phyloP scores from a whole-genome alignment of 768 basidiomycete species.

The Leucocoprinus leucothites region DNA sequence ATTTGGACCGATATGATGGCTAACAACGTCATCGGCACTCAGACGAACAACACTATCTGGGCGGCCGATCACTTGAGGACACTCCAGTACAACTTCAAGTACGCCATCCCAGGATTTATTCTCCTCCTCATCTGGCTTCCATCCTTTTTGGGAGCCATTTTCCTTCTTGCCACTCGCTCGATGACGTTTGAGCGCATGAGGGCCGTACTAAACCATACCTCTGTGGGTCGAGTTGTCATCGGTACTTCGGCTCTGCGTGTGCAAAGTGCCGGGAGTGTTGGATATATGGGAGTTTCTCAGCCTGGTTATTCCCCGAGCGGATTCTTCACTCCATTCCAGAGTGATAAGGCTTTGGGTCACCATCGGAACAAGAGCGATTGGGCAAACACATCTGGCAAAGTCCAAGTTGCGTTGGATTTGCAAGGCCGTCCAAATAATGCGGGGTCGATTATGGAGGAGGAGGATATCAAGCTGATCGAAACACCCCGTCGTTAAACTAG shows the following conservation, averaged over 20 bases:
- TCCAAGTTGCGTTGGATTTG: neutral
- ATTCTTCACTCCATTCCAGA: neutral
- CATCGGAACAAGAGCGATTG: constrained; percentile 1
- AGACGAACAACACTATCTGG: neutral
- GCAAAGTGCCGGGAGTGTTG: neutral
- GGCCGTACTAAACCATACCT: constrained; percentile 3
- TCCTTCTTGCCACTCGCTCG: constrained; percentile 1
- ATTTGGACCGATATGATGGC: constrained; percentile 8
- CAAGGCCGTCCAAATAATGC: neutral
- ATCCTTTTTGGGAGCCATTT: neutral
- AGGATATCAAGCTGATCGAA: constrained; percentile 8
- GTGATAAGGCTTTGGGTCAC: neutral
- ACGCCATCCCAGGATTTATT: constrained; percentile 8
- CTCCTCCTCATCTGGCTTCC: constrained; percentile 7
- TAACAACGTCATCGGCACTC: constrained; percentile 2
- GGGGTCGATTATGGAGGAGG: neutral
- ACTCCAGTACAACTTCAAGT: constrained; percentile 1
- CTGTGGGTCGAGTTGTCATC: constrained; percentile 5
- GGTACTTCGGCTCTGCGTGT: constrained; percentile 3
- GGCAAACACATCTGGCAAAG: neutral
- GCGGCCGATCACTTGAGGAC: neutral
- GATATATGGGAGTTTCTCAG: neutral
- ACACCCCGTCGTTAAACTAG: neutral
- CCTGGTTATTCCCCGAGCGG: neutral
- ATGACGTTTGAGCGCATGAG: constrained; percentile 8